Evolutionary conservation across 495 filamentous ascomycete genomes (phyloP), one percentile per base, ranked within the genome.

Genomic region (Hyaloscypha bicolor): DNA sequence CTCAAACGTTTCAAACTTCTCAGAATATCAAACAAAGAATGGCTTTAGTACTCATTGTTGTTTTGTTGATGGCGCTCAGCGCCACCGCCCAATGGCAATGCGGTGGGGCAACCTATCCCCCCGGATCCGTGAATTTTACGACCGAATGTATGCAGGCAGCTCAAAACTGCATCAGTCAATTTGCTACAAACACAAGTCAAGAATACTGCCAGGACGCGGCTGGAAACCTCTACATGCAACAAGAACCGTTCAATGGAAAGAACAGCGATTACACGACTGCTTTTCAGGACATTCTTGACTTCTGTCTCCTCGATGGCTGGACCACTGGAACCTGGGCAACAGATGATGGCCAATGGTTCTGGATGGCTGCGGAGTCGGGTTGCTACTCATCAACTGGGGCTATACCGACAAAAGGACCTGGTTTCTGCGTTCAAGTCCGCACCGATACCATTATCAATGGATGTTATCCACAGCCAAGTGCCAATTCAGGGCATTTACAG

Each of bases 231-330:
- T 69, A 55, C 22, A 69, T 69, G 67, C 63, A 69, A 42, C 67
- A 69, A 55, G 32, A 66, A 31, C 39, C 61, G 14, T 29, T 14
- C 45, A 52, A 53, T 31, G 45, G 61, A 3, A 25, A 32, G 29
- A 63, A 63, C 25, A 69, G 56, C 63, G 63, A 69, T 33, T 52
- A 45, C 30, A 42, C 60, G 32, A 62, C 39, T 55, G 67, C 67
- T 16, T 65, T 69, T 39, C 63, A 69, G 37, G 67, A 69, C 37
- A 69, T 69, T 39, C 37, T 53, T 11, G 67, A 69, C n/a, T 62
- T 69, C 4, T 69, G 67, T 51, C 16, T 69, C 19, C 67, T 69
- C n/a, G 63, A 57, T 45, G 67, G 67, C 51, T 32, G 21, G 30
- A 66, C 63, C 30, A 60, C 63, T 60, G 67, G 55, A 29, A 69